Conservation (phyloP, 2,329 filamentous ascomycete genomes). For the Aspergillus chevalieri region DNA sequence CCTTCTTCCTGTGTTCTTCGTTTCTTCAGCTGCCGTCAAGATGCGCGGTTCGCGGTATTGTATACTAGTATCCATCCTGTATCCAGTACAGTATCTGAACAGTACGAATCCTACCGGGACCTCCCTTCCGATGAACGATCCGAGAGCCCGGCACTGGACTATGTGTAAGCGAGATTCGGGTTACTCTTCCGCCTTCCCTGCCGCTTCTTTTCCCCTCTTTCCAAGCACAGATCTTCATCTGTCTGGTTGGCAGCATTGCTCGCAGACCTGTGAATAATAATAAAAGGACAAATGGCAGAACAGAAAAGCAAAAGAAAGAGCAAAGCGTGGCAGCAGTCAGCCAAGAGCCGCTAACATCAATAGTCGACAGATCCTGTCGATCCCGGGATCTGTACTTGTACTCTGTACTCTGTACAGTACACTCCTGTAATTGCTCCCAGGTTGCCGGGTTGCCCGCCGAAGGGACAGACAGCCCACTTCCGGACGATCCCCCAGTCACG, state of each 20-base stretch:
- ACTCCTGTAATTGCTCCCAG: neutral
- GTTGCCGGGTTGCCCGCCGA: neutral
- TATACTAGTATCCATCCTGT: too few species aligned
- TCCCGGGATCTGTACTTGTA: constrained; percentile 10
- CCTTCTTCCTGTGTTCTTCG: too few species aligned
- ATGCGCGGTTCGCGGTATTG: too few species aligned
- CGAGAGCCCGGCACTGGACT: too few species aligned
- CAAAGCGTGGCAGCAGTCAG: constrained; percentile 21
- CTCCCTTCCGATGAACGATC: too few species aligned
- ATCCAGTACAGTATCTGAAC: too few species aligned
- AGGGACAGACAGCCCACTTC: neutral
- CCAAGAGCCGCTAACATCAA: constrained; percentile 33
- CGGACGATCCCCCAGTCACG: neutral
- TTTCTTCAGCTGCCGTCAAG: too few species aligned
- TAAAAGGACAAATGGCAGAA: neutral
- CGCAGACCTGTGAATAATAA: neutral
- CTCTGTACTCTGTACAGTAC: neutral
- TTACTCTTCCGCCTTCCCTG: too few species aligned
- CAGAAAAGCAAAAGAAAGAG: neutral
- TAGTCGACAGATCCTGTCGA: constrained; percentile 36
- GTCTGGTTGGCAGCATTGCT: neutral
- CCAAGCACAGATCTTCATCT: neutral
- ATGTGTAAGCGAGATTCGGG: too few species aligned
- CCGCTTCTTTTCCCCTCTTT: too few species aligned
- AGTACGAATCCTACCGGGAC: too few species aligned